Evolutionary conservation across 768 basidiomycete genomes (phyloP).

Genomic region (Lentinula lateritia): DNA sequence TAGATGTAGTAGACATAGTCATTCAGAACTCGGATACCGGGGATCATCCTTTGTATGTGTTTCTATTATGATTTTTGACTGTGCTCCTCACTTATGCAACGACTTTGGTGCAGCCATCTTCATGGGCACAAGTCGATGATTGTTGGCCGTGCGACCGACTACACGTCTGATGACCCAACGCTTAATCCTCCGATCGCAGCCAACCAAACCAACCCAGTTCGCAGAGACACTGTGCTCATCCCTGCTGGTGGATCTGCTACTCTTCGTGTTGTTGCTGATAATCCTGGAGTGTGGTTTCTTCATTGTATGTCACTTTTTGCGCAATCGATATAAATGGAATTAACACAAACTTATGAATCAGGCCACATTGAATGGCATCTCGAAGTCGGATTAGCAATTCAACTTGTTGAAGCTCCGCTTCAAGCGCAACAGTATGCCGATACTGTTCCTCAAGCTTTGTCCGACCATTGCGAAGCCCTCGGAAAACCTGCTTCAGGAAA

Average conservation of each 20-base stretch:
- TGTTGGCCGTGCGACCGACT: slow-evolving; percentile 66
- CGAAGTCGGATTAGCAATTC: slow-evolving; percentile 76
- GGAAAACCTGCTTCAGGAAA: slow-evolving; percentile 68
- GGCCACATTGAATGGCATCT: slow-evolving; percentile 89
- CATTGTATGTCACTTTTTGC: slow-evolving; percentile 51
- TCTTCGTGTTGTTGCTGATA: slow-evolving; percentile 79
- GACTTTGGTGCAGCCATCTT: slow-evolving; percentile 58
- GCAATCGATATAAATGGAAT: not conserved
- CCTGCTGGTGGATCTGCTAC: slow-evolving; percentile 64
- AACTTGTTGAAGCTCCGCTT: slow-evolving; percentile 80
- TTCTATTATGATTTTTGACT: not conserved
- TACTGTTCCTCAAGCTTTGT: slow-evolving; percentile 50
- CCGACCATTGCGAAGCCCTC: slow-evolving; percentile 68
- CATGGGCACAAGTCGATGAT: slow-evolving; percentile 89
- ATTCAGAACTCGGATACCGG: slow-evolving; percentile 68
- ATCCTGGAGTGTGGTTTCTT: slow-evolving; percentile 88
- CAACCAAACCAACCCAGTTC: slow-evolving; percentile 80
- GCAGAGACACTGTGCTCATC: slow-evolving; percentile 85
- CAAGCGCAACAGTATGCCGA: slow-evolving; percentile 49
- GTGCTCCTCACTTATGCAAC: slow-evolving; percentile 1
- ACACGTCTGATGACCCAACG: slow-evolving; percentile 62
- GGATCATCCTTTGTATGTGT: slow-evolving; percentile 77
- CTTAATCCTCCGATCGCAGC: slow-evolving; percentile 80
- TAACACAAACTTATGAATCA: slow-evolving; percentile 17
- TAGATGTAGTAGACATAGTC: slow-evolving; percentile 74